These are phyloP conservation scores for Striga asiatica DNA, from an alignment of 257 asterid species.

Conservation along the genomic window DNA sequence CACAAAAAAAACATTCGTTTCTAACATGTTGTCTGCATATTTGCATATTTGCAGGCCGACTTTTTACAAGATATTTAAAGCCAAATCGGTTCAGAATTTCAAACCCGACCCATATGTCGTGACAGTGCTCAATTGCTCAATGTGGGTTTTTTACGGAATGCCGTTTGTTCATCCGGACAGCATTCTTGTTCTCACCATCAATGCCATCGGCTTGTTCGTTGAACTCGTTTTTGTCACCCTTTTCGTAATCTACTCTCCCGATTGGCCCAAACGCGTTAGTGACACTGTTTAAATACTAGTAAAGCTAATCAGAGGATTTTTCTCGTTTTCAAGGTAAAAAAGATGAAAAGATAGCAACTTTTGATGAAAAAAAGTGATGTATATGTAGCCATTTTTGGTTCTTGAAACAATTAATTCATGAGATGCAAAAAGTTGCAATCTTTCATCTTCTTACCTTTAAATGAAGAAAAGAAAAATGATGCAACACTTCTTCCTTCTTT, in stretches of 20 bases:
- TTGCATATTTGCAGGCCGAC: slow-evolving; percentile 45
- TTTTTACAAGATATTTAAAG: slow-evolving; percentile 30
- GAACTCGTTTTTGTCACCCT: slow-evolving; percentile 25
- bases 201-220: slow-evolving; percentile 40
- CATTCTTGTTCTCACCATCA: slow-evolving; percentile 52
- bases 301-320: no score
- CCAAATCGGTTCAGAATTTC: slow-evolving; percentile 42
- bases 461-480: no score
- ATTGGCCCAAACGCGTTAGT: slow-evolving; percentile 39
- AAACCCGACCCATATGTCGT: slow-evolving; percentile 38
- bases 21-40: not conserved
- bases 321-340: no score
- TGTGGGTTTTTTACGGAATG: slow-evolving; percentile 70
- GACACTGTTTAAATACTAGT: no score
- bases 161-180: slow-evolving; percentile 60
- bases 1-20: no score
- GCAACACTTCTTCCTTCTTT: no score
- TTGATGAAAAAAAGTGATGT: no score
- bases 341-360: no score
- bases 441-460: no score
- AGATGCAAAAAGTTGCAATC: no score
- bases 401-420: no score
- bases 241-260: slow-evolving; percentile 39
- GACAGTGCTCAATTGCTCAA: slow-evolving; percentile 41
- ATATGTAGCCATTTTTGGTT: no score